Conservation (phyloP, 345 rosid genomes). For the Aquilaria yunnanensis region DNA sequence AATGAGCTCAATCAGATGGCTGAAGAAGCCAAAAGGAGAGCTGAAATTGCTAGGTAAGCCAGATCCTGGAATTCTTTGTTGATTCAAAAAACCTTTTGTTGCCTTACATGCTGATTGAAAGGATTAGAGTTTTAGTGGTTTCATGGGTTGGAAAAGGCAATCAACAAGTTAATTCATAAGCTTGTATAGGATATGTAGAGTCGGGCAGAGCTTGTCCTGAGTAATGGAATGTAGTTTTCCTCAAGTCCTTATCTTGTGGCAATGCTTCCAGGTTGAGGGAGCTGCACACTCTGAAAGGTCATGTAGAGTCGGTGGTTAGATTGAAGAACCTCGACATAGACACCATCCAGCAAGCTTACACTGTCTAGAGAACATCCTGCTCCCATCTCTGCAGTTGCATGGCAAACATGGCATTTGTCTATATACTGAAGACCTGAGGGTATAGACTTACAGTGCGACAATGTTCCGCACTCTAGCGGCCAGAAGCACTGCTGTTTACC, state of each 20-base stretch:
- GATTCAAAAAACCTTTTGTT: too few species aligned
- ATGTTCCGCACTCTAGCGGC: too few species aligned
- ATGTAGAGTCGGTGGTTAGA: conserved; percentile 93
- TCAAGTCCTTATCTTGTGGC: background rate
- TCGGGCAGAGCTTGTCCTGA: too few species aligned
- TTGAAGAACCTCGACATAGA: conserved; percentile 91
- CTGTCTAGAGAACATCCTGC: conserved; percentile 40
- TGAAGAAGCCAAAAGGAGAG: conserved; percentile 97
- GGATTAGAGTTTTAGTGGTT: too few species aligned
- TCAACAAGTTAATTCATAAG: too few species aligned
- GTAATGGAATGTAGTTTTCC: too few species aligned
- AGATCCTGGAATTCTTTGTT: too few species aligned
- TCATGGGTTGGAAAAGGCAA: too few species aligned
- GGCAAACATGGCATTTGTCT: background rate
- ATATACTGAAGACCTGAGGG: background rate
- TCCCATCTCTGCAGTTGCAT: background rate
- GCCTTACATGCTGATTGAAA: too few species aligned
- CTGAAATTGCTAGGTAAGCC: conserved; percentile 87
- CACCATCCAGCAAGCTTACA: conserved; percentile 97
- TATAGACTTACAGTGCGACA: too few species aligned
- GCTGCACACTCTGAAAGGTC: conserved; percentile 92
- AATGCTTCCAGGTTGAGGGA: conserved; percentile 67
- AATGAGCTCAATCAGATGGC: conserved; percentile 93
- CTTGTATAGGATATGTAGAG: too few species aligned
- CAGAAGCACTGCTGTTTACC: too few species aligned